Percentiles rank a stretch among this genome's conserved stretches.
These are phyloP conservation scores for Acer negundo DNA, from an alignment of 345 rosid genomes.

Conservation along the genomic window DNA sequence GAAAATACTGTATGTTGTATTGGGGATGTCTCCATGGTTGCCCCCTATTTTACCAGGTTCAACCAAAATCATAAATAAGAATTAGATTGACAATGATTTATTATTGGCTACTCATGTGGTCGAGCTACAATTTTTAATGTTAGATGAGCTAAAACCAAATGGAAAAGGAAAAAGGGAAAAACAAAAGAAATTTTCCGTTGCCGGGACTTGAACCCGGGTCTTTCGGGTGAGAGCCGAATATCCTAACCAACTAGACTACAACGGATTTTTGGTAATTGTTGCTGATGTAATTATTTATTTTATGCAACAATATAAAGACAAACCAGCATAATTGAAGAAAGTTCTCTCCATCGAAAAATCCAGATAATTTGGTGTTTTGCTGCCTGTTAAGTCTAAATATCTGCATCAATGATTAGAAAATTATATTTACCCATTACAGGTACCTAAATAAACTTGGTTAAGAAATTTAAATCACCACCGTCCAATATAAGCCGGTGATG, in stretches of 20 bases:
- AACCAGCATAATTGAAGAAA: no score
- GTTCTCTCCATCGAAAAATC: background rate
- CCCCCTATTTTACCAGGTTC: background rate
- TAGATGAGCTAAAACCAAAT: no score
- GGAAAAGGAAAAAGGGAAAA: no score
- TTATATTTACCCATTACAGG: no score
- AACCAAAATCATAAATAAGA: background rate
- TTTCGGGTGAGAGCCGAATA: constrained; percentile 77
- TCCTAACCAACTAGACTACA: constrained; percentile 82
- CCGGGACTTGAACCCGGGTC: constrained; percentile 88
- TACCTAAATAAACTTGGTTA: no score
- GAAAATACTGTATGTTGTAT: background rate
- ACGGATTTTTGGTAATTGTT: constrained; percentile 30
- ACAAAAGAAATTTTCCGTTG: constrained; percentile 47
- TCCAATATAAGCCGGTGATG: no score
- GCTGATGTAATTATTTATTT: no score
- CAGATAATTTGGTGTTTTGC: background rate
- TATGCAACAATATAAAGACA: no score
- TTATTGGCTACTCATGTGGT: background rate
- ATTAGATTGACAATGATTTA: background rate
- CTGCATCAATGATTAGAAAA: no score
- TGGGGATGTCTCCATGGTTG: constrained; percentile 8
- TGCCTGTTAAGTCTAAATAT: no score
- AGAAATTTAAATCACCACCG: no score
- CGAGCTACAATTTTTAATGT: no score